Base-by-base conservation (phyloP, 768 basidiomycete species). In the Pleurotus sapidus region DNA sequence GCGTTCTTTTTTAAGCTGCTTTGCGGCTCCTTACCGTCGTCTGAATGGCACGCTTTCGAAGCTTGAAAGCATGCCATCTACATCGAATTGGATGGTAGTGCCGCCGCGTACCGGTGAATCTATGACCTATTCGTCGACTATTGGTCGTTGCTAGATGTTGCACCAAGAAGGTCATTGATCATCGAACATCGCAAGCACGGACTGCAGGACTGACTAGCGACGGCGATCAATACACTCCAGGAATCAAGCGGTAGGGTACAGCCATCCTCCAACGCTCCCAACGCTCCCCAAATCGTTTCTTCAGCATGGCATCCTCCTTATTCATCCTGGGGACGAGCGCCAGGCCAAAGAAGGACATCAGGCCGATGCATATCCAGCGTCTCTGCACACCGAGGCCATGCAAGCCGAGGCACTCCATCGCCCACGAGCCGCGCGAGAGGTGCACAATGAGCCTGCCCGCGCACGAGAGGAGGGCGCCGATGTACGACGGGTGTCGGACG, bases 401-500 rank as follows among this genome's bases (percentile, higher is more conserved):
- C 17, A 11, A 57, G 8, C 69, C 65, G 57, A 67, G 62, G 25
- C 72, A 30, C 48, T 69, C 66, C 57, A 62, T 65, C 24, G 68
- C 25, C 67, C 67, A 69, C 1, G 74, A 73, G 2, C 71, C 73
- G 0, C 62, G 66, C 39, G 68, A 68, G 8, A 62, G 65, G 40
- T 70, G 67, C 20, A 67, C 62, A 20, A 74, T 53, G n/a, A 72
- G 64, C 51, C 70, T 60, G 0, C 75, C 73, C 0, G 64, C 4
- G n/a, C 59, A 57, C 5, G 65, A 59, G 2, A 78, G 46, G 25
- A 66, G 40, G 1, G 60, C 61, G 18, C 66, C 72, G 0, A 67
- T 59, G 60, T 76, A 76, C 25, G 64, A 64, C n/a, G 77, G 77
- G 57, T 78, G 76, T 17, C 75, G 73, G n/a, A 77, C 74, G 40